These are phyloP conservation scores for Salicornia ramosissima DNA, from an alignment of 148 eudicot genomes.

Conservation along the genomic window DNA sequence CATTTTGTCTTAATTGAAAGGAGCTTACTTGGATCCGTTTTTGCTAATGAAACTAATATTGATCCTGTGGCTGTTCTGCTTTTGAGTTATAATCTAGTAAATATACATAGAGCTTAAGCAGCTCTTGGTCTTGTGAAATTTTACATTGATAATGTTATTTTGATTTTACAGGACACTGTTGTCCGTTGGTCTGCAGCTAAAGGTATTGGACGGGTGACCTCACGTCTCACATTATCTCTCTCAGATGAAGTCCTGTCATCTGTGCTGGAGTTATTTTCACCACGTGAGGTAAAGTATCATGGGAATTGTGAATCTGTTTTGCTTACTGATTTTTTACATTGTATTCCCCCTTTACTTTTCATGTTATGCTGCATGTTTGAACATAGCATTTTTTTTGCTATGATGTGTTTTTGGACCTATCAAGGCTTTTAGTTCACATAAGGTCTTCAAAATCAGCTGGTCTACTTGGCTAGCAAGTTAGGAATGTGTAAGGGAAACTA, in stretches of 20 bases:
- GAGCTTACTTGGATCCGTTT: no score
- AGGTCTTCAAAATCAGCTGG: not conserved
- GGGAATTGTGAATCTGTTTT: constrained; percentile 6
- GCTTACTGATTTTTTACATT: not conserved
- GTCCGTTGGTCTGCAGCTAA: constrained; percentile 99
- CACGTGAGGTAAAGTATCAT: constrained; percentile 66
- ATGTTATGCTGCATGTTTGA: not conserved
- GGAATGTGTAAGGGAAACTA: not conserved
- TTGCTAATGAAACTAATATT: no score
- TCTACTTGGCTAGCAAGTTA: not conserved
- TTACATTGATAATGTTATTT: not conserved
- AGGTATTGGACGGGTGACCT: constrained; percentile 91
- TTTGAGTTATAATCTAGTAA: not conserved
- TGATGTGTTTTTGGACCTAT: not conserved
- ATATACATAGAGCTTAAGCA: not conserved
- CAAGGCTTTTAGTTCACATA: not conserved
- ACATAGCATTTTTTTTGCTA: not conserved
- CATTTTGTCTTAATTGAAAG: no score
- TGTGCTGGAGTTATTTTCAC: constrained; percentile 86
- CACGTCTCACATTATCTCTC: constrained; percentile 68
- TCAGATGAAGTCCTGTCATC: constrained; percentile 93
- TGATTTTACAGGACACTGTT: constrained; percentile 73
- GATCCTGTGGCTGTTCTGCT: not conserved
- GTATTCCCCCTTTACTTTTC: not conserved
- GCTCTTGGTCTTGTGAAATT: constrained; percentile 2